These are phyloP conservation scores for Trichophyton schoenleinii DNA, from an alignment of 2,329 filamentous ascomycete genomes.

Conservation along the genomic window DNA sequence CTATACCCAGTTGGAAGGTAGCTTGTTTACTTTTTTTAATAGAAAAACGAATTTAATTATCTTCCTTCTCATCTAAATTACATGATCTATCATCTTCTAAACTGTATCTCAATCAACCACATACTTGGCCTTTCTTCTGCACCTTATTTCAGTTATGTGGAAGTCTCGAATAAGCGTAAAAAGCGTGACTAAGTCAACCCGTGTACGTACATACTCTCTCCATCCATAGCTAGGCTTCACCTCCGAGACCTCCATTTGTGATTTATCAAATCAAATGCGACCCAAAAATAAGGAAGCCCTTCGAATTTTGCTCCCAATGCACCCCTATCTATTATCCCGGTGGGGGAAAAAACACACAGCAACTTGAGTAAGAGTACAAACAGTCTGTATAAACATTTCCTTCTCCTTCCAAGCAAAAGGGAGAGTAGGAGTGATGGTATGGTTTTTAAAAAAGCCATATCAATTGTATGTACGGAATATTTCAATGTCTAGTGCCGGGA, in stretches of 20 bases:
- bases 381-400: neutral
- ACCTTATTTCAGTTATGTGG: neutral
- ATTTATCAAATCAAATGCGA: neutral
- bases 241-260: neutral
- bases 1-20: neutral
- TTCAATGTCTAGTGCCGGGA: neutral
- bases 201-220: too few species aligned
- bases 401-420: neutral
- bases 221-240: too few species aligned
- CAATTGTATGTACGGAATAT: slow-evolving; percentile 1
- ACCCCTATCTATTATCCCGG: neutral
- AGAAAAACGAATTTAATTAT: neutral
- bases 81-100: neutral
- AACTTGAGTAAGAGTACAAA: neutral
- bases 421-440: neutral
- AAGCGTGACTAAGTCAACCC: too few species aligned
- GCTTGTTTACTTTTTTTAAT: neutral
- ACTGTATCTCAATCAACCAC: too few species aligned
- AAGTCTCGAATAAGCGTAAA: too few species aligned
- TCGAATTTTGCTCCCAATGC: neutral
- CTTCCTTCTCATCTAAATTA: neutral
- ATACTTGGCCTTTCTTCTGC: neutral
- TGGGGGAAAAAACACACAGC: neutral
- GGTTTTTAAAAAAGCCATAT: neutral
- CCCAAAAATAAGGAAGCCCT: neutral